Conservation (phyloP, 257 asterid species). For the Ligustrum vulgare region DNA sequence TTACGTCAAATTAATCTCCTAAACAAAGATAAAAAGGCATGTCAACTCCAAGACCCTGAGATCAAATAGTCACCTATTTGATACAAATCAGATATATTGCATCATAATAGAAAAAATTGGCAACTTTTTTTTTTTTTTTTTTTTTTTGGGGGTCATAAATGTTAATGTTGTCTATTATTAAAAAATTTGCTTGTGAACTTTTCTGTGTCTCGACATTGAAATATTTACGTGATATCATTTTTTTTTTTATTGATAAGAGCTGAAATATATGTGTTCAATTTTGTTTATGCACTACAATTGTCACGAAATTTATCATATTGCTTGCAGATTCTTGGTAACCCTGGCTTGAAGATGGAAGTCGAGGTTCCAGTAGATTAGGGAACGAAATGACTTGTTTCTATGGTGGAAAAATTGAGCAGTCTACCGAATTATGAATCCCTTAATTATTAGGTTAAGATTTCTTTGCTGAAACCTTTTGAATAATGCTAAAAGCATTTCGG, state of each 20-base stretch:
- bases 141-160: too few species aligned
- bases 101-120: too few species aligned
- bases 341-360: constrained; percentile 66
- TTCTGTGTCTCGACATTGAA: background rate
- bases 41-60: too few species aligned
- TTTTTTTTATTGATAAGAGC: background rate
- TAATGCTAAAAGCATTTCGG: too few species aligned
- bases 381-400: background rate
- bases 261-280: background rate
- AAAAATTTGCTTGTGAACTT: background rate
- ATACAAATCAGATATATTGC: too few species aligned
- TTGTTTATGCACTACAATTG: background rate
- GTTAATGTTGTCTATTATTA: too few species aligned
- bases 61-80: too few species aligned
- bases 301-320: background rate
- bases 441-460: background rate
- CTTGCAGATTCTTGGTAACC: constrained; percentile 63
- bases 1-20: too few species aligned
- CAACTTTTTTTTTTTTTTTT: too few species aligned
- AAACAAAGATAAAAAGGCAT: too few species aligned
- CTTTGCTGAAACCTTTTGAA: background rate
- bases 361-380: constrained; percentile 77
- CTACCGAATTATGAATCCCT: background rate
- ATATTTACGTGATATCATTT: background rate
- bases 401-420: background rate